A percentile compares a stretch with the other conserved stretches of the same genome.
Evolutionary conservation across 371 early-diverging fungal species (phyloP).

Genomic region (Apophysomyces elegans): DNA sequence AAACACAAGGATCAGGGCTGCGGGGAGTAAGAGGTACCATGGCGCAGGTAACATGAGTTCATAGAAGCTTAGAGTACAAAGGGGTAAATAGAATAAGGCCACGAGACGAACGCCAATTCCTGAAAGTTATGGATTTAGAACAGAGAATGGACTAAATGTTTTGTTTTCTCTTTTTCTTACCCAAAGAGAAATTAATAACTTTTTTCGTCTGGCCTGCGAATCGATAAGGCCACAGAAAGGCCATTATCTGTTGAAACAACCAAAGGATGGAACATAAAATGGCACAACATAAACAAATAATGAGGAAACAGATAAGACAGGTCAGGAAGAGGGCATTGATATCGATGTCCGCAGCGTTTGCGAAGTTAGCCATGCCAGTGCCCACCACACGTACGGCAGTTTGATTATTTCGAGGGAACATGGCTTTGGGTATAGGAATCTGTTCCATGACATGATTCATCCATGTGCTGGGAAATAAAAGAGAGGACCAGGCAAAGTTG

Average conservation of each 20-base stretch:
- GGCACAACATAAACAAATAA: constrained; percentile 31
- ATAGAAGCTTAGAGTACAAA: constrained; percentile 37
- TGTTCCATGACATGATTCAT: not conserved
- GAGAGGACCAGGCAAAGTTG: constrained; percentile 61
- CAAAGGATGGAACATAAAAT: constrained; percentile 19
- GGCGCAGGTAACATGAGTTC: constrained; percentile 48
- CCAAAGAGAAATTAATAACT: constrained; percentile 21
- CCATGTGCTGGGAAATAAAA: constrained; percentile 36
- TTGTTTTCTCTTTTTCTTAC: not conserved
- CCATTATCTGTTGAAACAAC: constrained; percentile 12
- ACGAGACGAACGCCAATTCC: constrained; percentile 40
- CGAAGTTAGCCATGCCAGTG: constrained; percentile 46
- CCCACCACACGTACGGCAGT: constrained; percentile 15
- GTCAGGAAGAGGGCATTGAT: constrained; percentile 40
- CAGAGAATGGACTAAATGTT: not conserved
- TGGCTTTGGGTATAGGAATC: not conserved
- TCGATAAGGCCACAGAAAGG: constrained; percentile 14
- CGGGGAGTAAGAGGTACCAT: constrained; percentile 33
- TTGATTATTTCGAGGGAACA: not conserved
- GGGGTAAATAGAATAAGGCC: constrained; percentile 42
- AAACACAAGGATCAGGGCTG: constrained; percentile 39
- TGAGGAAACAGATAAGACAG: constrained; percentile 29
- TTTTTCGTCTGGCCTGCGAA: constrained; percentile 17
- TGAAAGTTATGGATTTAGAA: constrained; percentile 8
- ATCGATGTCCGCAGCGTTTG: constrained; percentile 39